Evolutionary conservation across 108 stramenopile species (phyloP), one percentile per base, ranked within the genome.

Genomic region (Cyclotella baltica): DNA sequence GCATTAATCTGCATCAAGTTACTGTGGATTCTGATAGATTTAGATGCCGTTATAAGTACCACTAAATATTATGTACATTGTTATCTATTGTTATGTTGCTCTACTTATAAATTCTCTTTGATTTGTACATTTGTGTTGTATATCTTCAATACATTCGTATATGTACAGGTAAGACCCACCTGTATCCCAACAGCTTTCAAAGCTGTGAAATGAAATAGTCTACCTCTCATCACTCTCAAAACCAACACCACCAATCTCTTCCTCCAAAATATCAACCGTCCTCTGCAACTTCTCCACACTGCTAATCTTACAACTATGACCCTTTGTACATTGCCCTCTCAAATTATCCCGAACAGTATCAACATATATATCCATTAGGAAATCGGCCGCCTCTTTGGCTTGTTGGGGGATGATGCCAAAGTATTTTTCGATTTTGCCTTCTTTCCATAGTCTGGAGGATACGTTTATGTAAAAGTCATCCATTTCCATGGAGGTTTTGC

Each of bases 311-410:
- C 83, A 84, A 15, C 73, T 75, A 68, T 84, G 83, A 0, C 78
- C 78, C 8, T 75, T 48, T 47, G 78, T 80, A 43, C 83, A 84
- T 35, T 84, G 83, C 15, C 83, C 83, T 51, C 68, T 40, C 43
- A 84, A 74, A 55, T 84, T 84, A 66, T 84, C 83, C 43, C 70
- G 53, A 25, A 83, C 73, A 2, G 78, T 83, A 22, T 67, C 71
- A 23, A 83, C 31, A 46, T 68, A 83, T 68, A 78, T 76, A 43
- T 57, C 23, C 53, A 51, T 47, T 77, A 83, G 40, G 37, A 78
- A 79, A 35, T 74, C 38, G 35, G 77, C 78, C 31, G 75, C 83
- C 27, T 83, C 73, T 50, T 63, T 79, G 0, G 73, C 83, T 75
- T 62, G 73, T 31, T 38, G 4, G 1, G 73, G 56, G 27, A 56